A percentile compares a stretch with the other conserved stretches of the same genome.
Conservation (phyloP, 495 filamentous ascomycete species). For the Aspergillus sparsus region DNA sequence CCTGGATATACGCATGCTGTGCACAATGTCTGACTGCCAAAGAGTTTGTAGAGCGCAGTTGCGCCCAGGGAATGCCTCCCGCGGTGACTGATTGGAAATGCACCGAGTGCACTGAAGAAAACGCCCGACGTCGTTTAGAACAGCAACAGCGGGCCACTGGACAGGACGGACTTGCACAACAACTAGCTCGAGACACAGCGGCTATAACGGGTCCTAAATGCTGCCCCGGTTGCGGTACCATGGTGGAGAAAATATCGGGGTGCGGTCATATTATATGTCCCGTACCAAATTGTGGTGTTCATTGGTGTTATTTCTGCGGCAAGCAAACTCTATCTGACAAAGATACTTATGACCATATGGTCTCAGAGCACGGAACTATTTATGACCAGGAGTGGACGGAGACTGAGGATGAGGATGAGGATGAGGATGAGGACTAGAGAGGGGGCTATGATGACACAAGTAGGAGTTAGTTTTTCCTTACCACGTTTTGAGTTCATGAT, state of each 20-base stretch:
- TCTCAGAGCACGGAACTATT: slow-evolving; percentile 24
- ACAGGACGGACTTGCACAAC: neutral
- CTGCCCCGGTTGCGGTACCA: slow-evolving; percentile 36
- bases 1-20: slow-evolving; percentile 49
- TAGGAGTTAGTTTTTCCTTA: too few species aligned
- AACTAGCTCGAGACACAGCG: neutral
- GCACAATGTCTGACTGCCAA: slow-evolving; percentile 33
- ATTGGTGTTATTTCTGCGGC: slow-evolving; percentile 44
- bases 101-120: slow-evolving; percentile 26
- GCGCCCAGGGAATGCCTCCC: slow-evolving; percentile 32
- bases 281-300: slow-evolving; percentile 22
- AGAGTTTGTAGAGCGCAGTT: slow-evolving; percentile 34
- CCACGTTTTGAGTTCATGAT: too few species aligned
- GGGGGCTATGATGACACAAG: too few species aligned
- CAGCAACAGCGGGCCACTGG: slow-evolving; percentile 2
- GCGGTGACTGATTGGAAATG: slow-evolving; percentile 34
- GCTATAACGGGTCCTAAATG: slow-evolving; percentile 8
- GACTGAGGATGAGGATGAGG: slow-evolving; percentile 4
- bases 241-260: slow-evolving; percentile 34
- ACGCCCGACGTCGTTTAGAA: neutral
- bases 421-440: neutral
- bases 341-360: slow-evolving; percentile 37
- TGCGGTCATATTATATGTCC: slow-evolving; percentile 42
- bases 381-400: slow-evolving; percentile 8
- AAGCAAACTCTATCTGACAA: neutral